These are phyloP conservation scores for Sporisorium exsertum DNA, from an alignment of 1,284 basidiomycete species.

Conservation along the genomic window DNA sequence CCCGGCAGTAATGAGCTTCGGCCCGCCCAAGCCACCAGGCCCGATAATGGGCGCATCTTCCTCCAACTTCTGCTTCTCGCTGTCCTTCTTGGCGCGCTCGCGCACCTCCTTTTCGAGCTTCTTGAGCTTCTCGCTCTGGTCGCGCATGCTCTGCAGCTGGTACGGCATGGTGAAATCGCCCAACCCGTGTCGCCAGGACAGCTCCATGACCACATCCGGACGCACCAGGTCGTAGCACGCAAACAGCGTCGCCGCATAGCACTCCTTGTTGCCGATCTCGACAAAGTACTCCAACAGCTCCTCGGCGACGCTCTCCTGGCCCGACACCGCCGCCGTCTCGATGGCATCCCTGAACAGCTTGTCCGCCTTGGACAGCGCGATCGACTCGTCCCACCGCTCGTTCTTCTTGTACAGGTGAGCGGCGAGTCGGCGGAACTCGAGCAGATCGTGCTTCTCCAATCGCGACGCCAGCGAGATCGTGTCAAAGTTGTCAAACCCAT, in stretches of 20 bases:
- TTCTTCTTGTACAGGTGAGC: slow-evolving; percentile 99
- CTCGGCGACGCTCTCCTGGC: slow-evolving; percentile 85
- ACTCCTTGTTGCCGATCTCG: slow-evolving; percentile 97
- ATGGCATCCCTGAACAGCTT: slow-evolving; percentile 96
- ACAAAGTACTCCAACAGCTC: slow-evolving; percentile 87
- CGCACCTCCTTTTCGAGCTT: slow-evolving; percentile 84
- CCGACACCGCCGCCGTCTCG: slow-evolving; percentile 87
- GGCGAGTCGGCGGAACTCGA: slow-evolving; percentile 90
- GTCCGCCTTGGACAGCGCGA: slow-evolving; percentile 92
- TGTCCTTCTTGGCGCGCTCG: slow-evolving; percentile 79
- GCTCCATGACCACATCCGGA: slow-evolving; percentile 90
- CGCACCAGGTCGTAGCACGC: slow-evolving; percentile 92
- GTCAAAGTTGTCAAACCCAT: slow-evolving; percentile 98
- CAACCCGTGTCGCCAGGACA: slow-evolving; percentile 93
- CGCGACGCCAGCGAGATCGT: slow-evolving; percentile 86
- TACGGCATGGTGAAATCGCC: slow-evolving; percentile 98
- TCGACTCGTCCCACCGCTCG: slow-evolving; percentile 91
- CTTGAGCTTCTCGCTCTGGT: slow-evolving; percentile 54
- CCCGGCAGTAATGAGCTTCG: slow-evolving; percentile 56
- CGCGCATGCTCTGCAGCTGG: slow-evolving; percentile 81
- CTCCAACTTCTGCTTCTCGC: slow-evolving; percentile 85
- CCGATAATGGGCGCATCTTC: slow-evolving; percentile 60
- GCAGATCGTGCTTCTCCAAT: slow-evolving; percentile 87
- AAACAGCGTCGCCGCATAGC: slow-evolving; percentile 89
- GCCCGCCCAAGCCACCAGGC: slow-evolving; percentile 45